Evolutionary conservation across 164 flowering plant species (phyloP).

Genomic region (Dillenia turbinata): DNA sequence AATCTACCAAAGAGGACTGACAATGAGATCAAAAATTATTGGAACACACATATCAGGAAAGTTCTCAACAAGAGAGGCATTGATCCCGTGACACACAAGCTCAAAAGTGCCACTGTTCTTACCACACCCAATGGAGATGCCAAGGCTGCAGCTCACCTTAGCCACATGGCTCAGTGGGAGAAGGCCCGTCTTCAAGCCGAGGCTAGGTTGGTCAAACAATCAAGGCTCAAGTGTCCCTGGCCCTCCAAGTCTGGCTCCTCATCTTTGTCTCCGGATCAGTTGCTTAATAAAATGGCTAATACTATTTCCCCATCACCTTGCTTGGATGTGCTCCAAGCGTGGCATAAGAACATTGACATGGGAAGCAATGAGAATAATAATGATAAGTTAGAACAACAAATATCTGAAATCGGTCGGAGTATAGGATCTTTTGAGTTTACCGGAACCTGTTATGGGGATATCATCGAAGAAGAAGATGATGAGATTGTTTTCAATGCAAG

Average conservation of each 20-base stretch:
- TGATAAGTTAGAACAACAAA: too few relatives aligned
- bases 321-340: constrained; percentile 40
- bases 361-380: not conserved
- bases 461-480: constrained; percentile 6
- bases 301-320: constrained; percentile 16
- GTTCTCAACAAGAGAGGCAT: constrained; percentile 81
- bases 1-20: constrained; percentile 60
- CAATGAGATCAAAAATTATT: constrained; percentile 60
- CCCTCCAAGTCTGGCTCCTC: constrained; percentile 3
- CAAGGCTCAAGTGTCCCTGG: constrained; percentile 47
- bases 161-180: constrained; percentile 98
- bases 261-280: not conserved
- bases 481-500: not conserved
- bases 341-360: constrained; percentile 37
- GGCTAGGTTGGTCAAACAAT: constrained; percentile 70
- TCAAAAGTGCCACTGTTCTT: constrained; percentile 55
- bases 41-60: constrained; percentile 97
- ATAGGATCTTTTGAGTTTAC: constrained; percentile 51
- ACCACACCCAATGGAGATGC: constrained; percentile 39
- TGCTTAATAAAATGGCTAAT: constrained; percentile 9
- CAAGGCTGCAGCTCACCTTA: constrained; percentile 62
- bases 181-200: constrained; percentile 95
- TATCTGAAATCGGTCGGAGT: too few relatives aligned
- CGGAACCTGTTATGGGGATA: constrained; percentile 16
- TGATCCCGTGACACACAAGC: constrained; percentile 94